Percentiles rank a stretch among this genome's conserved stretches.
These are phyloP conservation scores for Manihot esculenta DNA, from an alignment of 441 rosid genomes.

Conservation along the genomic window DNA sequence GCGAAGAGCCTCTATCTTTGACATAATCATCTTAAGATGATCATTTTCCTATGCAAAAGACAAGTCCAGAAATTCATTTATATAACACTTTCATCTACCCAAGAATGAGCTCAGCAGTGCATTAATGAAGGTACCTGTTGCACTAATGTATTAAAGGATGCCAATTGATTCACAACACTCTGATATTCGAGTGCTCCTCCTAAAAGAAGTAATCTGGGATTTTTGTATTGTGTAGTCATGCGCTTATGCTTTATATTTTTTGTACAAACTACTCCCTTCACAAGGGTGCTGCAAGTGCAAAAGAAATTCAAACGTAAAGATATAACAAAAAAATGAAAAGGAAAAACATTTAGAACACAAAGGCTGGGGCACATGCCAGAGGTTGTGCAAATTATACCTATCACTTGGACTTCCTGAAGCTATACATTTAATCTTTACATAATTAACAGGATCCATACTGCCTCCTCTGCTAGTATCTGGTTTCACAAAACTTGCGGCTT, in stretches of 20 bases:
- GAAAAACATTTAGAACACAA: neutral
- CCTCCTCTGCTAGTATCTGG: slow-evolving; percentile 98
- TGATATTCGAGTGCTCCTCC: slow-evolving; percentile 94
- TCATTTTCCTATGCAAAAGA: slow-evolving; percentile 67
- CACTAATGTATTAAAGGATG: slow-evolving; percentile 79
- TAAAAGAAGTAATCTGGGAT: slow-evolving; percentile 77
- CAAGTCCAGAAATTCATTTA: slow-evolving; percentile 19
- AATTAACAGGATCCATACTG: slow-evolving; percentile 95
- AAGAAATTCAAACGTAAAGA: slow-evolving; percentile 21
- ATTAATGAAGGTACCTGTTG: slow-evolving; percentile 60
- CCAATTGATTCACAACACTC: slow-evolving; percentile 71
- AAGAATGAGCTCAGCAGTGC: neutral
- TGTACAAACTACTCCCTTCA: slow-evolving; percentile 88
- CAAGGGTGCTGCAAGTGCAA: slow-evolving; percentile 57
- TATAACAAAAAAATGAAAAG: neutral
- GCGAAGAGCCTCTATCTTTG: slow-evolving; percentile 80
- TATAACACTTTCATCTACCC: neutral
- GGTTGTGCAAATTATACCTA: slow-evolving; percentile 47
- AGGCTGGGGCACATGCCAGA: slow-evolving; percentile 8
- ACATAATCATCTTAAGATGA: slow-evolving; percentile 73
- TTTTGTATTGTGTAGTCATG: slow-evolving; percentile 90
- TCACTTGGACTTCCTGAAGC: slow-evolving; percentile 78
- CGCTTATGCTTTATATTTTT: slow-evolving; percentile 97
- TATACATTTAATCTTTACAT: slow-evolving; percentile 92
- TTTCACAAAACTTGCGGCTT: slow-evolving; percentile 90